phyloP scores from a whole-genome alignment of 139 green algal species.

The Nannochloris sp. region DNA sequence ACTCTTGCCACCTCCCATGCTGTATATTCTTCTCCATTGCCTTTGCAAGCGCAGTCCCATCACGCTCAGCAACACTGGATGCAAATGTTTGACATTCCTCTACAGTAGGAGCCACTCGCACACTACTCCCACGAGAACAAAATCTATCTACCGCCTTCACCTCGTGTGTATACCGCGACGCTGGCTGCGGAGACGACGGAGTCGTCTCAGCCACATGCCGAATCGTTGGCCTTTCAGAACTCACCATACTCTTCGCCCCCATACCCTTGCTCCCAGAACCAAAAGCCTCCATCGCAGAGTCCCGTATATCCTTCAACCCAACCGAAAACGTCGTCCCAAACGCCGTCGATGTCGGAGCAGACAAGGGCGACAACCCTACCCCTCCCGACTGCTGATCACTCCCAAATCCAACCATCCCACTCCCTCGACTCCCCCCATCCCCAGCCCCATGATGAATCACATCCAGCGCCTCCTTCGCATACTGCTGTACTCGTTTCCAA shows the following conservation, averaged over 20 bases:
- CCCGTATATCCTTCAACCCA: not conserved
- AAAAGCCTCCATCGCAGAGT: not conserved
- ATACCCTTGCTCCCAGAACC: too few species aligned
- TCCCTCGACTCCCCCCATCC: not conserved
- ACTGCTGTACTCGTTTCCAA: slow-evolving; percentile 30
- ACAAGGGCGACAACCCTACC: not conserved
- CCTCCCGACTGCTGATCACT: slow-evolving; percentile 19
- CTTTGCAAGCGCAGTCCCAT: slow-evolving; percentile 47
- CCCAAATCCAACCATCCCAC: slow-evolving; percentile 49
- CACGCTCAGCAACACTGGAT: slow-evolving; percentile 39
- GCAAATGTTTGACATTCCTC: slow-evolving; percentile 63
- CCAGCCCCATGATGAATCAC: slow-evolving; percentile 11
- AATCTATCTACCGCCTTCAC: not conserved
- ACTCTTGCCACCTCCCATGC: slow-evolving; percentile 45
- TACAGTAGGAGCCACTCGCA: slow-evolving; percentile 35
- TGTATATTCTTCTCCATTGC: slow-evolving; percentile 63
- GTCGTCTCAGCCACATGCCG: slow-evolving; percentile 43
- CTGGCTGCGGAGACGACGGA: slow-evolving; percentile 22
- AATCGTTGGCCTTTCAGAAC: not conserved
- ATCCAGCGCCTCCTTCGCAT: slow-evolving; percentile 16
- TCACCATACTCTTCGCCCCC: not conserved
- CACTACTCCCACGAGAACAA: slow-evolving; percentile 20
- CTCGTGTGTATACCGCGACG: not conserved
- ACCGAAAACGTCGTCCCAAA: not conserved
- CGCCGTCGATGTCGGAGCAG: not conserved